Base-by-base conservation (phyloP, 176 grass and related monocot genomes). In the Oryza coarctata region DNA sequence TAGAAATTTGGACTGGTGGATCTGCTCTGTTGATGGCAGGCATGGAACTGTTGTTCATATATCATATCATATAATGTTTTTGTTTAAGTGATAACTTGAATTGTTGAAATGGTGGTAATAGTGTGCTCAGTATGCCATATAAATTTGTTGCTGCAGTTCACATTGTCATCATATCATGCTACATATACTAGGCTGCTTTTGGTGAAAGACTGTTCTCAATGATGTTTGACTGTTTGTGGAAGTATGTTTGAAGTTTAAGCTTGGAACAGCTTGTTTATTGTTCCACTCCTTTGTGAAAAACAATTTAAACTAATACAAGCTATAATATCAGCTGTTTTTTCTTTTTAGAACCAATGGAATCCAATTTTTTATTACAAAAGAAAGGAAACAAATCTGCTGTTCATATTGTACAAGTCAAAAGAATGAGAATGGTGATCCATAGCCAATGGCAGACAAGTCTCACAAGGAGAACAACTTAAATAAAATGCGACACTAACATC, bases 341-440 rank as follows among this genome's bases (percentile, higher is more conserved):
- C 15, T 5, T 60, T 58, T 60, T 60, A 25, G 55, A 25, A 23
- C n/a, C 55, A 60, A 60, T 10, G 55, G 55, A 10, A 60, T 25
- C n/a, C n/a, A 60, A n/a, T 2, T 25, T 11, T 55, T 60, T 25
- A 25, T 60, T 60, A 25, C 55, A 60, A 60, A 55, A 55, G 32
- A 9, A 9, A 22, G 15, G 50, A 49, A 49, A 49, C 45, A 49
- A 49, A 49, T 49, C 14, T 49, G 18, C 9, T 55, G 50, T 22
- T 55, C 50, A 55, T 55, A 55, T 28, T 83, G 30, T 74, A 65
- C 60, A 40, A 73, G 44, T 26, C 71, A 79, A 73, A 38, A 33
- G 32, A n/a, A 70, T 35, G 6, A 50, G 6, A 81, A 64, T 65
- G 31, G 5, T 27, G 23, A 65, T 73, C 44, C 28, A 44, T 64